A percentile compares a stretch with the other conserved stretches of the same genome.
Conservation (phyloP, 768 basidiomycete genomes). For the Lactifluus piperatus region DNA sequence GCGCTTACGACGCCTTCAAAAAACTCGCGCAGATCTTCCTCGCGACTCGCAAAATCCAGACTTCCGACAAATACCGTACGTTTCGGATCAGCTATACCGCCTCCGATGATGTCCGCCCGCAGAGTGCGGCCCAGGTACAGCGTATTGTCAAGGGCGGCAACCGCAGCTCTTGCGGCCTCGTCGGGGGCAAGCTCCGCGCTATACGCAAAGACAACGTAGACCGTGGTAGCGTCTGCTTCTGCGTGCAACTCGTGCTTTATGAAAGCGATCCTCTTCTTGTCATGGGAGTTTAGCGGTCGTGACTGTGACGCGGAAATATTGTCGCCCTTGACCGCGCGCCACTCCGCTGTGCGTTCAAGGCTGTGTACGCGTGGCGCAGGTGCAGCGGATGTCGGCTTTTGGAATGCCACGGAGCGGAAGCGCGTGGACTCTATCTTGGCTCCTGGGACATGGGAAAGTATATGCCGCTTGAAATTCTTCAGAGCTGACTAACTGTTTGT, state of each 20-base stretch:
- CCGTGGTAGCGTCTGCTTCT: conserved; percentile 65
- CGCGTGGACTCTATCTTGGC: conserved; percentile 88
- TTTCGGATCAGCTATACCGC: conserved; percentile 55
- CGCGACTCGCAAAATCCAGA: conserved; percentile 84
- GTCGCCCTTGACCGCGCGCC: conserved; percentile 36
- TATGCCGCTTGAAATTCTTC: conserved; percentile 70
- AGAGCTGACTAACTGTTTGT: conserved; percentile 45
- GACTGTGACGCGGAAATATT: conserved; percentile 29
- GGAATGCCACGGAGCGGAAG: conserved; percentile 91
- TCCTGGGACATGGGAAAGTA: conserved; percentile 58
- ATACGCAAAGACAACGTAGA: conserved; percentile 88
- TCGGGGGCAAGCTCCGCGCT: conserved; percentile 58
- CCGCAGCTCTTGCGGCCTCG: conserved; percentile 54
- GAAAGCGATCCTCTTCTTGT: conserved; percentile 92
- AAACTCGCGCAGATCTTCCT: conserved; percentile 80
- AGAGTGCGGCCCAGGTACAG: conserved; percentile 70
- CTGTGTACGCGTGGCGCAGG: conserved; percentile 40
- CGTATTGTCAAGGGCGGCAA: conserved; percentile 56
- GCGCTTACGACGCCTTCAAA: conserved; percentile 70
- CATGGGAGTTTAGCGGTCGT: conserved; percentile 53
- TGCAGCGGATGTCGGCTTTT: conserved; percentile 52
- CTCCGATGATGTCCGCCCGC: conserved; percentile 64
- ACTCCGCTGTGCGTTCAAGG: conserved; percentile 48
- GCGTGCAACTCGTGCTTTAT: conserved; percentile 89
- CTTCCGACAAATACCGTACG: conserved; percentile 86